phyloP scores from a whole-genome alignment of 768 basidiomycete genomes.

The Clitopilus hobsonii region DNA sequence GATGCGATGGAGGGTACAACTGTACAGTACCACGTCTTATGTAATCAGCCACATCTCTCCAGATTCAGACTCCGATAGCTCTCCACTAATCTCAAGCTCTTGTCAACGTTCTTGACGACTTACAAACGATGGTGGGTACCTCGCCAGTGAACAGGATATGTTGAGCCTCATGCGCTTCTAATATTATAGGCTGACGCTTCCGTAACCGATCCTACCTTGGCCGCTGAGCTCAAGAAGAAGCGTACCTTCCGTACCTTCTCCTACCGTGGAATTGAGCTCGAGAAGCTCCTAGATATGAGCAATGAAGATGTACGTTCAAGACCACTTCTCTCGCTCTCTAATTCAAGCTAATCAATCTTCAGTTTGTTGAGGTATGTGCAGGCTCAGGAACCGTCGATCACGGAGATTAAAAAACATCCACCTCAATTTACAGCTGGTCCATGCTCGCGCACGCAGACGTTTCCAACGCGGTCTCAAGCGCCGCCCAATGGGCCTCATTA shows the following conservation, averaged over 20 bases:
- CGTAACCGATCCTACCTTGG: slow-evolving; percentile 88
- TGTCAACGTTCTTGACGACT: slow-evolving; percentile 38
- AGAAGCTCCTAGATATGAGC: slow-evolving; percentile 93
- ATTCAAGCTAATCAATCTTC: slow-evolving; percentile 2
- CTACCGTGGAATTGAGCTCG: slow-evolving; percentile 97
- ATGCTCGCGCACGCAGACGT: slow-evolving; percentile 96
- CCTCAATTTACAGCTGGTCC: slow-evolving; percentile 66
- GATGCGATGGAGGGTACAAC: slow-evolving; percentile 23
- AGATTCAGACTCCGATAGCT: slow-evolving; percentile 25
- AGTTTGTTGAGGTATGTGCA: slow-evolving; percentile 76
- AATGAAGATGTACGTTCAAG: slow-evolving; percentile 82
- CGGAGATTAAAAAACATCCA: not conserved
- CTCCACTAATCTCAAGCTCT: slow-evolving; percentile 12
- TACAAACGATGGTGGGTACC: slow-evolving; percentile 33
- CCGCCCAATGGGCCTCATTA: slow-evolving; percentile 97
- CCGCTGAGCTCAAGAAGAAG: slow-evolving; percentile 98
- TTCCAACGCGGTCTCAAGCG: slow-evolving; percentile 99
- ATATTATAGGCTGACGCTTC: slow-evolving; percentile 80
- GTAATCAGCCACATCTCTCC: slow-evolving; percentile 35
- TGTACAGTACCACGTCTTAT: slow-evolving; percentile 55
- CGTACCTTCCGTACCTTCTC: slow-evolving; percentile 98
- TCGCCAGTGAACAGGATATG: too few species aligned
- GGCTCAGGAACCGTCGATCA: not conserved
- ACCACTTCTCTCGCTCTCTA: not conserved
- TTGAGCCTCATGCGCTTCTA: too few species aligned